Base-by-base conservation (phyloP, 73 alveolate genomes). In the Paramecium octaurelia region DNA sequence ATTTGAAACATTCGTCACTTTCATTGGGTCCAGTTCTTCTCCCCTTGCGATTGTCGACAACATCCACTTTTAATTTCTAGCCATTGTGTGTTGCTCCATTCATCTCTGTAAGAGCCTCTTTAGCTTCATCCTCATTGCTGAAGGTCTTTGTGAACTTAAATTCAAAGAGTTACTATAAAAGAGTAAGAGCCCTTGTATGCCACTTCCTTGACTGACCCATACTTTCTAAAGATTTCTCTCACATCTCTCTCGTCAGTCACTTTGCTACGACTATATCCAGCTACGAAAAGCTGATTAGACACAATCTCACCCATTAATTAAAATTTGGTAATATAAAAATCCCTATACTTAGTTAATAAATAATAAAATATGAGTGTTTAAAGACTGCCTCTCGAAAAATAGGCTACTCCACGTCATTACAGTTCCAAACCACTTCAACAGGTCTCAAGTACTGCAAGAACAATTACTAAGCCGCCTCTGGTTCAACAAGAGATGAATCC, bases 31-130 rank as follows among this genome's bases (percentile, higher is more conserved):
- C 91, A 8, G 91, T 24, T 80, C 58, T 42, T 43, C 91, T 80
- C 4, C 91, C 91, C 46, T 80, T 80, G 24, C 91, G 91, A 80
- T 80, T 80, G 48, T 80, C 91, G 6, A 80, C 91, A 24, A 43
- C 34, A 80, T 42, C 91, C 20, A 80, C 91, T 48, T 80, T 80
- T 44, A 80, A 46, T 35, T 80, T 80, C 29, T 80, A 6, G 8
- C 91, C 91, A 24, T 80, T 44, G 23, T 43, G 48, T 3, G 73
- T 10, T n/a, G 8, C 8, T 1, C 73, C 73, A 80, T 80, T 80
- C 29, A 46, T 23, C 73, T 80, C 48, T 43, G 48, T 8, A 59
- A 42, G 27, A 3, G 91, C 91, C 29, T 80, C 91, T 5, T 80
- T 18, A 3, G 91, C 91, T 24, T 80, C 91, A 10, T 6, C 42